phyloP scores from a whole-genome alignment of 2,329 filamentous ascomycete genomes.

The Colletotrichum horii region DNA sequence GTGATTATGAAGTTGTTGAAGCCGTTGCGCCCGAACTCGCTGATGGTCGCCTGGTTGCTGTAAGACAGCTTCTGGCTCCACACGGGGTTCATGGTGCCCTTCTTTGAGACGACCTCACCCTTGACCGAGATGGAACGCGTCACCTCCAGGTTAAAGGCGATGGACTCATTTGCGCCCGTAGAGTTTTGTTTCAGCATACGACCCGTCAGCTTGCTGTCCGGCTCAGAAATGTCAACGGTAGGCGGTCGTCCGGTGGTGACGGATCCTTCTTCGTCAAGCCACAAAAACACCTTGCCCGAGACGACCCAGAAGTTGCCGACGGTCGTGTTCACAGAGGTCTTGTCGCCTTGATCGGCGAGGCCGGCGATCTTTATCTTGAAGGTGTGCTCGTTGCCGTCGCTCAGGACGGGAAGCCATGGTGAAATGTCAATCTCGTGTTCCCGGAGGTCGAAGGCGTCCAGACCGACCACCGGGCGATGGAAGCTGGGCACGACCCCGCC shows the following conservation, averaged over 20 bases:
- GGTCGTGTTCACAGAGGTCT: constrained; percentile 53
- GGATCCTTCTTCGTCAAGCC: constrained; percentile 60
- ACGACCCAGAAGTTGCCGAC: constrained; percentile 76
- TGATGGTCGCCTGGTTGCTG: constrained; percentile 53
- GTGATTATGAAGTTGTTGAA: constrained; percentile 34
- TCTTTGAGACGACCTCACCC: constrained; percentile 56
- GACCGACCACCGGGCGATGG: constrained; percentile 79
- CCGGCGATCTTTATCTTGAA: constrained; percentile 74
- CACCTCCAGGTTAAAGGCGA: constrained; percentile 64
- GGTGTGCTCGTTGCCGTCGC: constrained; percentile 67
- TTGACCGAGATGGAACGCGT: constrained; percentile 58
- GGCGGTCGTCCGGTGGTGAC: constrained; percentile 56
- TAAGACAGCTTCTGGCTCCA: constrained; percentile 66
- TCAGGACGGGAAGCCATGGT: constrained; percentile 73
- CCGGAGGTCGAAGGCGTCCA: constrained; percentile 78
- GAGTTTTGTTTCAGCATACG: constrained; percentile 41
- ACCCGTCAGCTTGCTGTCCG: constrained; percentile 57
- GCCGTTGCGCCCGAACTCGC: constrained; percentile 24
- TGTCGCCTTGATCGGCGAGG: constrained; percentile 59
- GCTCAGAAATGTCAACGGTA: constrained; percentile 34
- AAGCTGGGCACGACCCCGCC: constrained; percentile 79
- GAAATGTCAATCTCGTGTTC: constrained; percentile 86
- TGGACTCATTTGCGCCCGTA: constrained; percentile 62
- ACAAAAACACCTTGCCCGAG: constrained; percentile 82
- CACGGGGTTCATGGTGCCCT: constrained; percentile 41